These are phyloP conservation scores for Irpex sp. DNA, from an alignment of 1,284 basidiomycete species.

Conservation along the genomic window DNA sequence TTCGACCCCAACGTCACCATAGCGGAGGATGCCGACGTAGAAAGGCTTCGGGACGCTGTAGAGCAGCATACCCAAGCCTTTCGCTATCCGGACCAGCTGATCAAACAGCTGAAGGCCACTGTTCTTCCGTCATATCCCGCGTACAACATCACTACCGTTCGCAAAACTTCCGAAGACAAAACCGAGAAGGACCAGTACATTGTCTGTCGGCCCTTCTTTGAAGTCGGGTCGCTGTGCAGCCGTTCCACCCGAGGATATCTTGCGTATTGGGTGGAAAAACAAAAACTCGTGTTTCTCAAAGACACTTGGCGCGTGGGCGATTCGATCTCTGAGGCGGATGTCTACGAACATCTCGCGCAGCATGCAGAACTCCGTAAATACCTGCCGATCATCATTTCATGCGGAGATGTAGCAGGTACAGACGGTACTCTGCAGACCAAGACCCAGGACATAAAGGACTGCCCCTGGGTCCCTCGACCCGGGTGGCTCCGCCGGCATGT, in stretches of 20 bases:
- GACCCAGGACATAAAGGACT: neutral
- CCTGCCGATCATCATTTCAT: neutral
- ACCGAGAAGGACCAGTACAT: neutral
- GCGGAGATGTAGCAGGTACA: neutral
- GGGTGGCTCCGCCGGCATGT: neutral
- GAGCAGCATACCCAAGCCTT: neutral
- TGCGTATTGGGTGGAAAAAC: neutral
- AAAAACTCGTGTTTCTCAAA: neutral
- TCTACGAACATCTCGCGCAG: neutral
- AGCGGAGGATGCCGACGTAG: too few relatives aligned
- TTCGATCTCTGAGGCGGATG: neutral
- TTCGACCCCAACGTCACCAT: neutral
- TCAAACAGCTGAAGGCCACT: neutral
- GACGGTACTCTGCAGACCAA: neutral
- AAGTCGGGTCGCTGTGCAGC: neutral
- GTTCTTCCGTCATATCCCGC: neutral
- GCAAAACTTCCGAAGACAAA: neutral
- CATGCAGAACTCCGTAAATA: too few relatives aligned
- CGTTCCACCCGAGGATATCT: neutral
- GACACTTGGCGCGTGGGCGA: neutral
- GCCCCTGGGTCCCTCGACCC: neutral
- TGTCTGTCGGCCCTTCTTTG: neutral
- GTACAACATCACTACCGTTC: neutral
- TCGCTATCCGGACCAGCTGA: neutral
- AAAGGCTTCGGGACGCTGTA: neutral